Evolutionary conservation across 441 rosid genomes (phyloP).

Genomic region (Mallotus repandus): DNA sequence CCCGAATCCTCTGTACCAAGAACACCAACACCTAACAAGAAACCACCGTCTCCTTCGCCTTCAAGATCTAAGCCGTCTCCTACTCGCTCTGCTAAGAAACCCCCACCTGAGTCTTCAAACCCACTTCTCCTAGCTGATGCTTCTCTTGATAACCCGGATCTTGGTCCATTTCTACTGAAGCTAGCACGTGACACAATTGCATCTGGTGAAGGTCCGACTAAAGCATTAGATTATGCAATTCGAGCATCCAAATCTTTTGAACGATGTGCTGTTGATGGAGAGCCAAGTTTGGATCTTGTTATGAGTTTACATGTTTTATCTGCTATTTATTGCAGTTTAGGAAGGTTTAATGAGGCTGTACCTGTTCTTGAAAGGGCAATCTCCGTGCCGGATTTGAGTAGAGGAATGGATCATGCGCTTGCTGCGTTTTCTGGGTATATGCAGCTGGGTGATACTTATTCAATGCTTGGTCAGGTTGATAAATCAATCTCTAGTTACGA

Average conservation of each 20-base stretch:
- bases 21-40: constrained; percentile 28
- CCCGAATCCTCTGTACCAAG: constrained; percentile 45
- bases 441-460: constrained; percentile 94
- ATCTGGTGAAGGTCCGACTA: constrained; percentile 85
- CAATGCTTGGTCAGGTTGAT: constrained; percentile 93
- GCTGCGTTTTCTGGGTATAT: constrained; percentile 92
- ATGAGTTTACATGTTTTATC: constrained; percentile 96
- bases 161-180: constrained; percentile 90
- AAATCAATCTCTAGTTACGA: constrained; percentile 80
- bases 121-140: constrained; percentile 41
- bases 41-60: constrained; percentile 50
- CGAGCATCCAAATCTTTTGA: constrained; percentile 92
- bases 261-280: constrained; percentile 65
- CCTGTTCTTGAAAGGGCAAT: constrained; percentile 83
- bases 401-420: constrained; percentile 91
- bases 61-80: constrained; percentile 90
- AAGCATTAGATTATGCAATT: constrained; percentile 84
- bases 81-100: constrained; percentile 60
- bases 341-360: constrained; percentile 89
- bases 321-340: constrained; percentile 89
- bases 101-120: constrained; percentile 60
- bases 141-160: constrained; percentile 95
- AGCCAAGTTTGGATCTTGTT: constrained; percentile 85
- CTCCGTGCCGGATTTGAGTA: constrained; percentile 58
- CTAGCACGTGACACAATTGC: constrained; percentile 92